Evolutionary conservation across 768 basidiomycete genomes (phyloP).

Genomic region (Multifurca ochricompacta): DNA sequence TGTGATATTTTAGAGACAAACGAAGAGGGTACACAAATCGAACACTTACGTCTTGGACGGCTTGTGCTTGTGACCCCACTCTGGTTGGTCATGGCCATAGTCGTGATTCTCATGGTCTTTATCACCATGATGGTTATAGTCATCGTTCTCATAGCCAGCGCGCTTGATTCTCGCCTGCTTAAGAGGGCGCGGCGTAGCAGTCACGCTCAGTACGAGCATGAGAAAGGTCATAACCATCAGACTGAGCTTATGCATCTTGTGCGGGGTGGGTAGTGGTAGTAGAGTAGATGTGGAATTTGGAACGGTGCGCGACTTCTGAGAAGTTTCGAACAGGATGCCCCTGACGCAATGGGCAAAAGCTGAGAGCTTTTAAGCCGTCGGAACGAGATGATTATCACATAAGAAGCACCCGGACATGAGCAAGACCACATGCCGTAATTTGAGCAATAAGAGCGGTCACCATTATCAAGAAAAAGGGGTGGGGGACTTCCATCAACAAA

Average conservation of each 20-base stretch:
- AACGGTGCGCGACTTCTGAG: background rate
- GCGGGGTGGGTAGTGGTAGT: background rate
- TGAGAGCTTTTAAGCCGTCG: background rate
- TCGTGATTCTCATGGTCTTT: background rate
- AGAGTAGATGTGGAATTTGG: background rate
- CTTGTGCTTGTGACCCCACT: background rate
- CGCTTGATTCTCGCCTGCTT: slow-evolving; percentile 27
- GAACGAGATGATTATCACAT: background rate
- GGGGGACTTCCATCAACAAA: background rate
- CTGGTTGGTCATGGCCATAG: too few species aligned
- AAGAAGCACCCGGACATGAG: background rate
- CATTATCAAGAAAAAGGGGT: background rate
- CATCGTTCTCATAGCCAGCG: background rate
- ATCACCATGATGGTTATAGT: too few species aligned
- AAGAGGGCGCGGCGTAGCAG: slow-evolving; percentile 18
- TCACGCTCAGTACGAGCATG: slow-evolving; percentile 7
- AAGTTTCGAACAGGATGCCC: background rate
- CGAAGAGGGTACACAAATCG: background rate
- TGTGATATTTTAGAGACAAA: background rate
- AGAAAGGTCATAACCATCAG: slow-evolving; percentile 1
- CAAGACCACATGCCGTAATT: background rate
- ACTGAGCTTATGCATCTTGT: slow-evolving; percentile 1
- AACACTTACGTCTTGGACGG: background rate
- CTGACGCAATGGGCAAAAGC: background rate
- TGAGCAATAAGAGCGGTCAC: background rate